Evolutionary conservation across 129 eudicot genomes (phyloP).

Genomic region (Dittrichia graveolens): DNA sequence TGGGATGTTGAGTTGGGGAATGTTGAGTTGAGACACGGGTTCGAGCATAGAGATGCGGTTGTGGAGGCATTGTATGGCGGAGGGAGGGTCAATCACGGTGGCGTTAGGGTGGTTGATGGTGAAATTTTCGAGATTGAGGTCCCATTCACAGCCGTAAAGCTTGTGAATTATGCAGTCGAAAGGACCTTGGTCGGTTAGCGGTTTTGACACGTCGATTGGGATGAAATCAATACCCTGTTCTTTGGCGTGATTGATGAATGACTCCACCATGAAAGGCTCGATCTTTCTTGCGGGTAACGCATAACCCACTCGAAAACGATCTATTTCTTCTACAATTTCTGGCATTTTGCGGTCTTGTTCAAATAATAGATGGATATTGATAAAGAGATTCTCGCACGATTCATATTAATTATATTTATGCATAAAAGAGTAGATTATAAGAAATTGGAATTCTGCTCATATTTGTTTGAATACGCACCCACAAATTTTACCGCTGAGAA

Average conservation of each 20-base stretch:
- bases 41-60: conserved; percentile 72
- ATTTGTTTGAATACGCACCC: conserved; percentile 22
- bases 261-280: conserved; percentile 46
- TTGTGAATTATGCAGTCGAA: conserved; percentile 73
- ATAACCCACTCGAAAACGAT: conserved; percentile 55
- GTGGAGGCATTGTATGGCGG: conserved; percentile 55
- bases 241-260: conserved; percentile 42
- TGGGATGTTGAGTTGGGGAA: conserved; percentile 27
- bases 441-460: conserved; percentile 10
- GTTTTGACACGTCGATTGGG: conserved; percentile 38
- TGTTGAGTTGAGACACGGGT: conserved; percentile 41
- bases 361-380: neutral
- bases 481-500: neutral
- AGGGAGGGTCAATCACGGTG: conserved; percentile 51
- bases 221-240: conserved; percentile 53
- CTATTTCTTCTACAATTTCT: conserved; percentile 2
- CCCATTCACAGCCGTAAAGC: conserved; percentile 54
- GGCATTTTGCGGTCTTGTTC: conserved; percentile 20
- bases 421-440: conserved; percentile 6
- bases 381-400: neutral
- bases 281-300: conserved; percentile 63
- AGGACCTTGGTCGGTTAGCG: conserved; percentile 58
- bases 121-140: conserved; percentile 32
- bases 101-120: conserved; percentile 40
- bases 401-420: neutral